Evolutionary conservation across 306 rosid species (phyloP).

Genomic region (Pyrus bretschneideri): DNA sequence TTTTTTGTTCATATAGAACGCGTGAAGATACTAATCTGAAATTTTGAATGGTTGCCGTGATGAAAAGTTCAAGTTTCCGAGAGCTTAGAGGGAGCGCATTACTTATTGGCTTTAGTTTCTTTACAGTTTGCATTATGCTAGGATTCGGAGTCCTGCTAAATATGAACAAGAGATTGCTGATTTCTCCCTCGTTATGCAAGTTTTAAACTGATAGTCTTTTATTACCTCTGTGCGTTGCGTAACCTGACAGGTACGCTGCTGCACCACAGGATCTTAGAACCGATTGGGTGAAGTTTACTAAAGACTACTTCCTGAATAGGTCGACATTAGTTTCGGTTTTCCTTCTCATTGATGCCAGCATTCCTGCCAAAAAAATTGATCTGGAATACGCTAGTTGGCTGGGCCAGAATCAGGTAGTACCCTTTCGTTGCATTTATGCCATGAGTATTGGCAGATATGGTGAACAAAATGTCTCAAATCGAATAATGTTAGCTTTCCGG

Average conservation of each 20-base stretch:
- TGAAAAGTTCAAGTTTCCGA: not conserved
- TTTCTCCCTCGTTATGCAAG: not conserved
- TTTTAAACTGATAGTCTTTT: not conserved
- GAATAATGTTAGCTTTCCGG: not conserved
- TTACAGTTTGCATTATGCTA: not conserved
- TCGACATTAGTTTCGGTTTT: conserved; percentile 83
- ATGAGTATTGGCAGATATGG: not conserved
- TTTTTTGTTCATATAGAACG: not conserved
- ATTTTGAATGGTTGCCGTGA: not conserved
- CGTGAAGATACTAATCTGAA: not conserved
- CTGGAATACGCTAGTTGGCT: conserved; percentile 96
- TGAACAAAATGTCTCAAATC: not conserved
- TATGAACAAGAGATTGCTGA: not conserved
- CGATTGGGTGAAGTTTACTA: conserved; percentile 87
- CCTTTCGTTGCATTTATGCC: not conserved
- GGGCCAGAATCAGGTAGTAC: conserved; percentile 83
- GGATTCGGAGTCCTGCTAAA: not conserved
- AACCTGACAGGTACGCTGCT: conserved; percentile 67
- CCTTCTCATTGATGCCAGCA: conserved; percentile 97
- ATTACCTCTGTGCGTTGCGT: not conserved
- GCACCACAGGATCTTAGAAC: conserved; percentile 84
- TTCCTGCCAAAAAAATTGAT: conserved; percentile 82
- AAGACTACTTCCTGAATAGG: conserved; percentile 82
- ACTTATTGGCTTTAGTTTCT: not conserved
- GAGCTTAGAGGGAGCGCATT: not conserved